phyloP scores from a whole-genome alignment of 73 alveolate species.

The Paramecium octaurelia region DNA sequence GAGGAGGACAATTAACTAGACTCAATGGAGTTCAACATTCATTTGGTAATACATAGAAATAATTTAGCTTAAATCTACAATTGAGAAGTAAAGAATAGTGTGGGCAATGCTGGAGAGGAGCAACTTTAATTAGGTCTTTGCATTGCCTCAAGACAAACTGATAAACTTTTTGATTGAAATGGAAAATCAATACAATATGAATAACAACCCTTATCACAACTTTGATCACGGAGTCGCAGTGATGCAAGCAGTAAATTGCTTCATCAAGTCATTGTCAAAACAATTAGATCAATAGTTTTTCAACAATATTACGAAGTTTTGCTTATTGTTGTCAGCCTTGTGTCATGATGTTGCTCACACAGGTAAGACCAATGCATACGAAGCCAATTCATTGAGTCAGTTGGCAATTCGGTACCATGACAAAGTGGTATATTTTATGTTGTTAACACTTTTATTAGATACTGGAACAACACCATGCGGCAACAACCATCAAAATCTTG shows the following conservation, averaged over 20 bases:
- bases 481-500: slow-evolving; percentile 51
- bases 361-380: slow-evolving; percentile 52
- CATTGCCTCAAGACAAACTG: slow-evolving; percentile 38
- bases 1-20: neutral
- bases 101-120: slow-evolving; percentile 37
- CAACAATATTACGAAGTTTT: slow-evolving; percentile 2
- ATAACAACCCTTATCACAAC: slow-evolving; percentile 54
- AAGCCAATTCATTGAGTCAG: slow-evolving; percentile 19
- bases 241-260: slow-evolving; percentile 41
- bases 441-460: neutral
- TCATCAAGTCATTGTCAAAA: neutral
- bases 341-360: slow-evolving; percentile 68
- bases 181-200: neutral
- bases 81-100: slow-evolving; percentile 37
- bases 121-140: slow-evolving; percentile 36
- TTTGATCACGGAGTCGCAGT: slow-evolving; percentile 61
- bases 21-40: neutral
- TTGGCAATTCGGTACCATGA: slow-evolving; percentile 61
- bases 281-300: neutral
- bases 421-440: slow-evolving; percentile 34
- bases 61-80: neutral
- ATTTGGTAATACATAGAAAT: neutral
- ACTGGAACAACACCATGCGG: slow-evolving; percentile 59
- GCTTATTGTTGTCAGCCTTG: slow-evolving; percentile 53
- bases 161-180: slow-evolving; percentile 41